phyloP scores from a whole-genome alignment of 2,329 filamentous ascomycete genomes.

The Alternaria consortialis region DNA sequence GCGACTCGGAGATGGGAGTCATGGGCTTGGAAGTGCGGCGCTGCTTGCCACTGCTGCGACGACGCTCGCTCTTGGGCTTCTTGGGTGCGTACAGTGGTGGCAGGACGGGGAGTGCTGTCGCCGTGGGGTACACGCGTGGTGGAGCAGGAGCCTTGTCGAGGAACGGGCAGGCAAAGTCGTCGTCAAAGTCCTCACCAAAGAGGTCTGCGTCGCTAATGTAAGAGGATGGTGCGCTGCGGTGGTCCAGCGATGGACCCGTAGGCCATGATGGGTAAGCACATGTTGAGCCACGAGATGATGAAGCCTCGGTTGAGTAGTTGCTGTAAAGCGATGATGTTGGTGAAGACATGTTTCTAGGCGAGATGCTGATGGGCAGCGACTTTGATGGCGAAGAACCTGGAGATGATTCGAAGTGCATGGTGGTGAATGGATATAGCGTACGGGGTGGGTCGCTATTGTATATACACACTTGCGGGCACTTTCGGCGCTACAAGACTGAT shows the following conservation, averaged over 20 bases:
- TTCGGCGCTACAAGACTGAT: conserved; percentile 29
- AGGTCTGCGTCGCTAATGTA: conserved; percentile 55
- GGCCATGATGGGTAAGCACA: conserved; percentile 55
- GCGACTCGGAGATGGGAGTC: conserved; percentile 54
- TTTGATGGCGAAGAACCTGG: conserved; percentile 50
- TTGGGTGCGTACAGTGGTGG: conserved; percentile 51
- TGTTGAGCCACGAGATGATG: conserved; percentile 43
- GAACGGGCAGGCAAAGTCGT: conserved; percentile 42
- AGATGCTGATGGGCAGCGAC: conserved; percentile 50
- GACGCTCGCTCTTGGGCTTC: conserved; percentile 53
- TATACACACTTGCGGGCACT: conserved; percentile 37
- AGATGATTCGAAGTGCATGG: conserved; percentile 50
- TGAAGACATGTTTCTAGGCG: conserved; percentile 47
- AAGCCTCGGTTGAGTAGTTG: conserved; percentile 43
- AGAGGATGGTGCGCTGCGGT: conserved; percentile 49
- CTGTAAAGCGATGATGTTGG: conserved; percentile 49
- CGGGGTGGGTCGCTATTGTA: conserved; percentile 38
- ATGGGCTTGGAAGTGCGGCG: conserved; percentile 53
- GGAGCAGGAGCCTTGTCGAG: conserved; percentile 53
- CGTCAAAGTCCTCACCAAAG: conserved; percentile 51
- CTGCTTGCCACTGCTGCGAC: conserved; percentile 53
- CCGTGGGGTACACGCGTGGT: conserved; percentile 48
- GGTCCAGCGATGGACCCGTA: conserved; percentile 48
- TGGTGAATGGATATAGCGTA: conserved; percentile 25
- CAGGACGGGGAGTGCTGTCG: conserved; percentile 49